Evolutionary conservation across 2,329 filamentous ascomycete species (phyloP), one percentile per base, ranked within the genome.

Genomic region (Plenodomus tracheiphilus): DNA sequence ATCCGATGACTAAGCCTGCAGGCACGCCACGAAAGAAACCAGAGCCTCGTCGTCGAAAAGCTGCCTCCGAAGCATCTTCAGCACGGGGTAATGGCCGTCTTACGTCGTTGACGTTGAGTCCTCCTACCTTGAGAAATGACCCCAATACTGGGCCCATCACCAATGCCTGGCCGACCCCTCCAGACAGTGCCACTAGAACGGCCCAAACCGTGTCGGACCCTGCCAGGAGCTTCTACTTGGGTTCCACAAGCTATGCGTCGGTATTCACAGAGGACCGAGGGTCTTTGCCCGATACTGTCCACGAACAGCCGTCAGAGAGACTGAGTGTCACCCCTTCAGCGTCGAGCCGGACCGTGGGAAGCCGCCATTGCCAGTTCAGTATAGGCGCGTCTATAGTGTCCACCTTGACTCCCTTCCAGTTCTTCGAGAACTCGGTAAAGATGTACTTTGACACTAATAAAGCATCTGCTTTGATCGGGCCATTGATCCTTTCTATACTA

Each of bases 181-280:
- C 66, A 38, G 63, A 66, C 4, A 63, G 65, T 35, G 50, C 54
- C 3, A 49, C 58, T 11, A 62, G 58, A 40, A 50, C 60, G 22
- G 54, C 56, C 10, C 56, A 56, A 43, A 30, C 43, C n/a, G 49
- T 40, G 4, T 55, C 61, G n/a, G 61, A 69, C 36, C 53, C 66
- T 10, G 39, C 53, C 9, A 55, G 66, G 39, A 62, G 61, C 25
- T 71, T 69, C 45, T 71, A 66, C 43, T 53, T 71, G 15, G 69
- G 68, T 1, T 71, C 68, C 7, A 71, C 69, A 7, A 71, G 69
- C 47, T 71, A 71, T 55, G 68, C 69, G 4, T 63, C 62, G 32
- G 66, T 71, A 0, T 71, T 71, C 34, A 63, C 62, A 2, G 66
- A 68, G 44, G 61, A 70, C 22, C 54, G 54, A 7, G 28, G 28